Conservation (phyloP, 2,329 filamentous ascomycete species). For the Chrysoporthe puriensis region DNA sequence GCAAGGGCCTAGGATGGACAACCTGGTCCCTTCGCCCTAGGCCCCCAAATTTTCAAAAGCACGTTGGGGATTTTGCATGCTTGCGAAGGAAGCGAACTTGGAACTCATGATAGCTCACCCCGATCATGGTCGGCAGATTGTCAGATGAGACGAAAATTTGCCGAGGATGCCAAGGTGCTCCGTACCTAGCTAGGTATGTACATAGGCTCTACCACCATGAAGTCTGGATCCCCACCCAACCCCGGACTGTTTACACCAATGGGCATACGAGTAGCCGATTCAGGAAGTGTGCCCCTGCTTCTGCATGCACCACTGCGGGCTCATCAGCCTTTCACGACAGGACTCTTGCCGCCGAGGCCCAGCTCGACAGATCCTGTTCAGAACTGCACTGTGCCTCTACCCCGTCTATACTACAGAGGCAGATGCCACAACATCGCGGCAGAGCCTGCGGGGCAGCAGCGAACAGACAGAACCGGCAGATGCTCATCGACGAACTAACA, state of each 20-base stretch:
- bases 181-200: conserved; percentile 5
- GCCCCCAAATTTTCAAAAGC: not conserved
- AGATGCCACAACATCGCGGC: not conserved
- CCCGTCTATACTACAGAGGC: not conserved
- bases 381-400: conserved; percentile 10
- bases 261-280: conserved; percentile 12
- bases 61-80: not conserved
- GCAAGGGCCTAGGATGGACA: conserved; percentile 9
- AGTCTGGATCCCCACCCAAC: conserved; percentile 19
- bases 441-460: not conserved
- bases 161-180: conserved; percentile 9
- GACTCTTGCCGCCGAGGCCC: conserved; percentile 42
- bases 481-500: not conserved
- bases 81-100: not conserved
- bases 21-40: not conserved
- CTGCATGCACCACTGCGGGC: conserved; percentile 30
- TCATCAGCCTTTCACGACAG: conserved; percentile 45
- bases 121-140: conserved; percentile 3
- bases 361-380: conserved; percentile 11
- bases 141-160: conserved; percentile 24
- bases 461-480: conserved; percentile 9
- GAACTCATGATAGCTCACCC: not conserved
- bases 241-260: conserved; percentile 29
- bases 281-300: conserved; percentile 19
- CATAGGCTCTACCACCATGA: conserved; percentile 2